Conservation (phyloP, 192 early-diverging fungal genomes). For the Pilobolus umbonatus region DNA sequence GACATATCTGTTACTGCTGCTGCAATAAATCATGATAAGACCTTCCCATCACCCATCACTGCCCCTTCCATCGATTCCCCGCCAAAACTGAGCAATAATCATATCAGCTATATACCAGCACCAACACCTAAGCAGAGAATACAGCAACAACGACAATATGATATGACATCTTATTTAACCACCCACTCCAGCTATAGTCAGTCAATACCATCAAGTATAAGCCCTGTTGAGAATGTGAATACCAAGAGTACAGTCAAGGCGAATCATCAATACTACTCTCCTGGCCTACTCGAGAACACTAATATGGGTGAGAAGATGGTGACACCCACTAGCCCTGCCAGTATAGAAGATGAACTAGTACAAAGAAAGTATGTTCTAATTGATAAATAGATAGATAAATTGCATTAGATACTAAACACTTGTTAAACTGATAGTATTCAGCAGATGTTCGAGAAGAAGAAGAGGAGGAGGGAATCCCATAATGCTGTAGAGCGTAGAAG, state of each 20-base stretch:
- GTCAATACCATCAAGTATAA: too few species aligned
- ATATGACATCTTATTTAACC: neutral
- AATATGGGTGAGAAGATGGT: conserved; percentile 10
- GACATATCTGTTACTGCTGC: neutral
- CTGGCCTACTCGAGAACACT: neutral
- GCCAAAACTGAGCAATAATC: conserved; percentile 11
- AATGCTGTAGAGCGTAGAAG: conserved; percentile 95
- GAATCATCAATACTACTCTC: neutral
- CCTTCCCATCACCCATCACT: conserved; percentile 26
- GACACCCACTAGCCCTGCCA: conserved; percentile 18
- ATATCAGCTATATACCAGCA: conserved; percentile 5
- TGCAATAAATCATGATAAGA: neutral
- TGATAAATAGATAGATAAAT: neutral
- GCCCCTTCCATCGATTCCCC: conserved; percentile 24
- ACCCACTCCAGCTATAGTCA: neutral
- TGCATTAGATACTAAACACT: conserved; percentile 1
- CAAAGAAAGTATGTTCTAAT: conserved; percentile 20
- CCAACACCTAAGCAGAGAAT: neutral
- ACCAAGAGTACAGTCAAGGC: too few species aligned
- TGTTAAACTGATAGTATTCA: conserved; percentile 24
- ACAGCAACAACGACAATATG: conserved; percentile 11
- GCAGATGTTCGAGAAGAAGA: conserved; percentile 69
- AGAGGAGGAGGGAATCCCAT: conserved; percentile 91
- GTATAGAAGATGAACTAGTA: conserved; percentile 18
- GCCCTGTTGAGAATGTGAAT: too few species aligned